These are phyloP conservation scores for Mycena floridula DNA, from an alignment of 768 basidiomycete species.

Conservation along the genomic window DNA sequence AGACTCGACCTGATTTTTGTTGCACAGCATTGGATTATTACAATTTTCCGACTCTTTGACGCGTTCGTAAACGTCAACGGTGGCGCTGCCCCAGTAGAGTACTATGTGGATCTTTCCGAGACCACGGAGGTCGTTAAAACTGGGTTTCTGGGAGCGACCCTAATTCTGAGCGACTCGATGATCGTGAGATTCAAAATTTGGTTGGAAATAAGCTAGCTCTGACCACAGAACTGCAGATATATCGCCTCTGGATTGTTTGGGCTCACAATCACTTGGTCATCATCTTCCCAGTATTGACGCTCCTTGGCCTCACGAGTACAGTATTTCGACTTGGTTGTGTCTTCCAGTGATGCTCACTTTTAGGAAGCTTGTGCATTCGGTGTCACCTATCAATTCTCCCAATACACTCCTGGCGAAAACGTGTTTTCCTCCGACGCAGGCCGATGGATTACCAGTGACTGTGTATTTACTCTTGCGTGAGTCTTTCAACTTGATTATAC, in stretches of 20 bases:
- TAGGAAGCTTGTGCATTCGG: slow-evolving; percentile 6
- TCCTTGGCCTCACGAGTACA: slow-evolving; percentile 6
- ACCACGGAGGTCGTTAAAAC: slow-evolving; percentile 8
- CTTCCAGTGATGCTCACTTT: too few relatives aligned
- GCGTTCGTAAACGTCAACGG: slow-evolving; percentile 7
- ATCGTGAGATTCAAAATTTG: slow-evolving; percentile 6
- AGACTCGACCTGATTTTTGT: background rate
- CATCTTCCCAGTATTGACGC: slow-evolving; percentile 7
- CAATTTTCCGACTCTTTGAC: slow-evolving; percentile 8
- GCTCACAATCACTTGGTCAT: slow-evolving; percentile 1
- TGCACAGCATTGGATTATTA: slow-evolving; percentile 10
- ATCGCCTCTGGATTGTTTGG: slow-evolving; percentile 28
- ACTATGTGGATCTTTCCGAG: slow-evolving; percentile 9
- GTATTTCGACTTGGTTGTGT: background rate
- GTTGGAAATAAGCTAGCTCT: too few relatives aligned
- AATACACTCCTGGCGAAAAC: slow-evolving; percentile 3
- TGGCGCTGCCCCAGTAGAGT: slow-evolving; percentile 5
- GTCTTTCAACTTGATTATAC: background rate
- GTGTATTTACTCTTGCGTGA: slow-evolving; percentile 8
- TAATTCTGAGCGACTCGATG: slow-evolving; percentile 8
- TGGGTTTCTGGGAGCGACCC: slow-evolving; percentile 1
- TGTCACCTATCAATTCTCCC: slow-evolving; percentile 8
- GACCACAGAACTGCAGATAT: slow-evolving; percentile 35
- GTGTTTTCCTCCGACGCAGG: slow-evolving; percentile 6
- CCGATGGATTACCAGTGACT: slow-evolving; percentile 10